Conservation (phyloP, 2,329 filamentous ascomycete genomes). For the Diaporthe ilicicola region DNA sequence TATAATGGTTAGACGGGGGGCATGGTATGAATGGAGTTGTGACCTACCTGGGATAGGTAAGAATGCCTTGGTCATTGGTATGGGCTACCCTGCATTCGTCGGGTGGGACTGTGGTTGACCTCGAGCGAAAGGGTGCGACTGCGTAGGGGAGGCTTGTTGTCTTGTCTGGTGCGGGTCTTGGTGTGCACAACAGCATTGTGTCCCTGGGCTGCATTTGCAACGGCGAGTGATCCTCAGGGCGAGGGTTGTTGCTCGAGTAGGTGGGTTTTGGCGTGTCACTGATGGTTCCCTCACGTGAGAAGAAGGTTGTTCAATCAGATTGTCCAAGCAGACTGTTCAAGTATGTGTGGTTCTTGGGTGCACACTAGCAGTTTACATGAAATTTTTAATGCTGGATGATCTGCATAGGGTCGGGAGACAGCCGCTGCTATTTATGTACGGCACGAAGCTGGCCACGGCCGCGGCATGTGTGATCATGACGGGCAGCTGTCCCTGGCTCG, state of each 20-base stretch:
- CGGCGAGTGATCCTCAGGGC: not conserved
- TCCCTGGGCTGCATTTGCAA: not conserved
- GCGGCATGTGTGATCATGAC: not conserved
- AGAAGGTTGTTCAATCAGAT: not conserved
- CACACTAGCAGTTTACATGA: not conserved
- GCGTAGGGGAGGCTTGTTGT: not conserved
- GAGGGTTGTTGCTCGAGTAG: not conserved
- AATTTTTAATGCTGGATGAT: not conserved
- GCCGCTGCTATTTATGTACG: not conserved
- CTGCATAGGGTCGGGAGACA: not conserved
- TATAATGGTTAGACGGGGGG: not conserved
- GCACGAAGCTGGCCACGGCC: not conserved
- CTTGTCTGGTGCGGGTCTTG: not conserved
- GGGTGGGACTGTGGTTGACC: not conserved
- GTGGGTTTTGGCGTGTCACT: not conserved
- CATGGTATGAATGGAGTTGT: not conserved
- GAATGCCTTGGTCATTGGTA: not conserved
- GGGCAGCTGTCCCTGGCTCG: not conserved
- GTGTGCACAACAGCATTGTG: not conserved
- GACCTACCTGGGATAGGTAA: not conserved
- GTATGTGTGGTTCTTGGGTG: not conserved
- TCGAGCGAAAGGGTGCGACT: not conserved
- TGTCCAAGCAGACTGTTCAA: not conserved
- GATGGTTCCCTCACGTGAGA: not conserved
- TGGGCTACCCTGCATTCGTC: not conserved